Conservation (phyloP, 202 grass and related monocot species). For the Zizania palustris region DNA sequence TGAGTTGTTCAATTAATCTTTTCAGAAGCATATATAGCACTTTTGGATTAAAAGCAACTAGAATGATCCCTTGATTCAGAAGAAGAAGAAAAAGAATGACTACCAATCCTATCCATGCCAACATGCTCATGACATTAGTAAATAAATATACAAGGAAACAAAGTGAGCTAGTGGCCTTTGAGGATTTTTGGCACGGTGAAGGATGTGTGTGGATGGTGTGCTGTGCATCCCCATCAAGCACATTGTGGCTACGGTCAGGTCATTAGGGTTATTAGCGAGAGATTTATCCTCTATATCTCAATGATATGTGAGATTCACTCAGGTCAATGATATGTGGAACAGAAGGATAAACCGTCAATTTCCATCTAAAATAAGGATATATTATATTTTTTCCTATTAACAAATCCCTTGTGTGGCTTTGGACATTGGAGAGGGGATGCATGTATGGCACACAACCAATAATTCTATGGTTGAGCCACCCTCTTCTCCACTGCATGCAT, state of each 20-base stretch:
- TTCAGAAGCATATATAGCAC: neutral
- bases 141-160: neutral
- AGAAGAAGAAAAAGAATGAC: neutral
- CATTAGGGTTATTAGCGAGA: conserved; percentile 49
- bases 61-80: neutral
- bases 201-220: neutral
- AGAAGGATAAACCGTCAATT: too few species aligned
- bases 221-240: conserved; percentile 39
- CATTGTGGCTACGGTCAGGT: conserved; percentile 33
- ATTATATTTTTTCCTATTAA: too few species aligned
- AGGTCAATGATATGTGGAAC: too few species aligned
- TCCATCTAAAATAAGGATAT: too few species aligned
- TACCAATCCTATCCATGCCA: neutral
- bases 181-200: conserved; percentile 3
- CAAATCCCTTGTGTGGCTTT: conserved; percentile 1
- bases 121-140: neutral
- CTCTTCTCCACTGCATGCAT: conserved; percentile 17
- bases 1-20: too few species aligned
- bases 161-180: conserved; percentile 1
- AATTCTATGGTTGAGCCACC: conserved; percentile 25
- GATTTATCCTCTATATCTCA: too few species aligned
- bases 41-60: neutral
- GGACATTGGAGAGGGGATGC: conserved; percentile 15
- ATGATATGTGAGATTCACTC: too few species aligned
- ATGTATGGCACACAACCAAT: conserved; percentile 27